A percentile compares a stretch with the other conserved stretches of the same genome.
These are phyloP conservation scores for Arabidopsis lyrata DNA, from an alignment of 441 rosid genomes.

Conservation along the genomic window DNA sequence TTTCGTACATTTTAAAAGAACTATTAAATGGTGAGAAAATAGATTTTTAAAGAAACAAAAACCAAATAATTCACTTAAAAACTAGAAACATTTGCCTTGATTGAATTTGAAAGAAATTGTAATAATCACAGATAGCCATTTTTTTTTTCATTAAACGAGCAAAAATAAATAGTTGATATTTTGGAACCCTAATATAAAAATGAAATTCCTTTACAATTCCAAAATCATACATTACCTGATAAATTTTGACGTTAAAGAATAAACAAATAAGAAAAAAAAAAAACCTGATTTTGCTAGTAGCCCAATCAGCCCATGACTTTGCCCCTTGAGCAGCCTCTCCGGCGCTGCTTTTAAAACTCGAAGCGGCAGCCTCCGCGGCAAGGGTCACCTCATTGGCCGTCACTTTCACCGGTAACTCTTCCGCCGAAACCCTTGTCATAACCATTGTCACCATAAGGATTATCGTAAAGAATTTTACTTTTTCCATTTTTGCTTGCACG, in stretches of 20 bases:
- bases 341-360: constrained; percentile 41
- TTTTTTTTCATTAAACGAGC: no score
- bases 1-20: no score
- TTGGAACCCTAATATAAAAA: not conserved
- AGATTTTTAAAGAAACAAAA: no score
- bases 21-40: no score
- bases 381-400: constrained; percentile 39
- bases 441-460: constrained; percentile 25
- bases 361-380: constrained; percentile 44
- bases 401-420: constrained; percentile 28
- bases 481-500: constrained; percentile 28
- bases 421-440: constrained; percentile 29
- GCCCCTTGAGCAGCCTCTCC: constrained; percentile 47
- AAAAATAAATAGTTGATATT: not conserved
- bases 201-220: not conserved
- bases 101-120: no score
- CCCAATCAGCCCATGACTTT: constrained; percentile 47
- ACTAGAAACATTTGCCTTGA: no score
- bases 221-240: not conserved
- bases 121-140: no score
- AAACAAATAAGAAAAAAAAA: not conserved
- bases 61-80: no score
- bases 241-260: not conserved
- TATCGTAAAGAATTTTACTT: constrained; percentile 13
- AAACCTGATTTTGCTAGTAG: constrained; percentile 40